These are phyloP conservation scores for Piromyces finnis DNA, from an alignment of 192 early-diverging fungal species.

Conservation along the genomic window DNA sequence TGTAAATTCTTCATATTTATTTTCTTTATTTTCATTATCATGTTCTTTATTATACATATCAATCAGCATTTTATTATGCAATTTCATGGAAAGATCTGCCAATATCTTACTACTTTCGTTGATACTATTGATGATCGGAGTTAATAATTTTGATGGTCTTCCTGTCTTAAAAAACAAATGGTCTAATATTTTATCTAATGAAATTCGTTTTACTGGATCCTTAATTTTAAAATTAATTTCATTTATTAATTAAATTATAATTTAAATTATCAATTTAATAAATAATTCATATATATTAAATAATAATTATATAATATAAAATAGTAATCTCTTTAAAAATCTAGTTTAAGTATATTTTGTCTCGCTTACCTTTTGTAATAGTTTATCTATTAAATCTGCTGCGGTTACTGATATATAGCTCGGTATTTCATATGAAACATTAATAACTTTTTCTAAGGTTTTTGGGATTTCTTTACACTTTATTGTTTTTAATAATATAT, in stretches of 20 bases:
- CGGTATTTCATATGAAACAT: constrained; percentile 33
- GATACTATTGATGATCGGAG: not conserved
- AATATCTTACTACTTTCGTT: not conserved
- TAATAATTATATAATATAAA: no score
- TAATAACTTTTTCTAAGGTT: constrained; percentile 31
- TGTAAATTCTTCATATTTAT: not conserved
- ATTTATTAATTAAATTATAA: no score
- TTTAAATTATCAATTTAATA: no score
- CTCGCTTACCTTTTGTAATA: constrained; percentile 32
- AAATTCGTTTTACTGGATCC: constrained; percentile 30
- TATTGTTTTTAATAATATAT: not conserved
- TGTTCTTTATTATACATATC: not conserved
- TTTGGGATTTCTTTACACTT: constrained; percentile 13
- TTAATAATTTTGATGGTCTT: not conserved
- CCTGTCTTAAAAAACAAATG: constrained; percentile 33
- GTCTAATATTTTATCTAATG: constrained; percentile 18
- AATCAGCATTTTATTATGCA: not conserved
- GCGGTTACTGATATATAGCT: constrained; percentile 24
- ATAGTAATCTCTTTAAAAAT: no score
- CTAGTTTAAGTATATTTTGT: no score
- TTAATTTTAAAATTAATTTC: not conserved
- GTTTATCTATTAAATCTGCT: constrained; percentile 23
- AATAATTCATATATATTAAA: no score
- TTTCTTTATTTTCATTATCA: not conserved
- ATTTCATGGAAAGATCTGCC: not conserved